Conservation (phyloP, 179 eudicot genomes). For the Nepenthes alata region DNA sequence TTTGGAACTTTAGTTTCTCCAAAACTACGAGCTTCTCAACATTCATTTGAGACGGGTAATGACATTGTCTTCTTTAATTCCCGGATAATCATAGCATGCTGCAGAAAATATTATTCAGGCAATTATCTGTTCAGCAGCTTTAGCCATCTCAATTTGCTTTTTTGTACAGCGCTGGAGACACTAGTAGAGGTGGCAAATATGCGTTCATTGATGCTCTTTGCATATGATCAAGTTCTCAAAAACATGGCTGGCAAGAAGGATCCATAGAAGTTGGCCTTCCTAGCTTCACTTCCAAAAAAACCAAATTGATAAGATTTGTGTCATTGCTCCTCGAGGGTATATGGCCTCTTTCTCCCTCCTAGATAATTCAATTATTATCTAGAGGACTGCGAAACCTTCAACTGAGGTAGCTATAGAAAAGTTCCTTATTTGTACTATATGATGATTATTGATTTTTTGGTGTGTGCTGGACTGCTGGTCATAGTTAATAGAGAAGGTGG, state of each 20-base stretch:
- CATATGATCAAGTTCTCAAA: slow-evolving; percentile 42
- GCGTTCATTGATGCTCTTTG: slow-evolving; percentile 50
- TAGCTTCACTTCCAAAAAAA: no score
- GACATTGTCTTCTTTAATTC: neutral
- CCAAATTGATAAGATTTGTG: no score
- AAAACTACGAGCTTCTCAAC: slow-evolving; percentile 72
- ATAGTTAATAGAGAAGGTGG: no score
- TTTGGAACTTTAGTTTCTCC: slow-evolving; percentile 84
- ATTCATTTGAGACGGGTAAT: slow-evolving; percentile 81
- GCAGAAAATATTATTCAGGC: neutral
- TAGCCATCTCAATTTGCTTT: neutral
- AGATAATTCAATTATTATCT: no score
- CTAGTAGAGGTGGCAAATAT: slow-evolving; percentile 65
- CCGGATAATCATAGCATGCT: neutral
- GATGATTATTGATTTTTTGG: no score
- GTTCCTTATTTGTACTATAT: no score
- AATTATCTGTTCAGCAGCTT: neutral
- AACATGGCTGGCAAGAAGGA: neutral
- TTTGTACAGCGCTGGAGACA: slow-evolving; percentile 62
- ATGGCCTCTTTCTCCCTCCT: no score
- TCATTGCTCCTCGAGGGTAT: no score
- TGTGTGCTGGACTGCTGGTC: no score
- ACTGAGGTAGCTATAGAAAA: no score
- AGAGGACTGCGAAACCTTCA: no score
- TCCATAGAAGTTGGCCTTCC: neutral